phyloP scores from a whole-genome alignment of 805 yeast genomes.

The Candida chauliodis region DNA sequence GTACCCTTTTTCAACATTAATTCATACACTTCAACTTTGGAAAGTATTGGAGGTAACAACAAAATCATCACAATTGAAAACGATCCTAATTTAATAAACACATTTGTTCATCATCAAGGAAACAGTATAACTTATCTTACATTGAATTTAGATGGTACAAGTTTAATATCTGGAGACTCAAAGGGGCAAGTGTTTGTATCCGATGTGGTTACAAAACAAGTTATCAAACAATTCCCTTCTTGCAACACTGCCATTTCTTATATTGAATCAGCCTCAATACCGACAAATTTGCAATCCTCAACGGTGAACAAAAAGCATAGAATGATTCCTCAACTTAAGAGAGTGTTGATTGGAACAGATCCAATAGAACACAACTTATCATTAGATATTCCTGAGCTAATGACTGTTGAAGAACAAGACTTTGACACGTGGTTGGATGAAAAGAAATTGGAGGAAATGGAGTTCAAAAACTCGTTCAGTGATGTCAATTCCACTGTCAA shows the following conservation, averaged over 20 bases:
- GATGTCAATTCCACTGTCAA: constrained; percentile 33
- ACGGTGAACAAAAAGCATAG: constrained; percentile 35
- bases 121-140: constrained; percentile 48
- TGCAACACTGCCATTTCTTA: constrained; percentile 34
- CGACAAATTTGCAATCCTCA: constrained; percentile 11
- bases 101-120: constrained; percentile 49
- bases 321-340: constrained; percentile 61
- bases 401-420: constrained; percentile 16
- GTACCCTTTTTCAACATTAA: constrained; percentile 48
- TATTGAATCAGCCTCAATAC: constrained; percentile 20
- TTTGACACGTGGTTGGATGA: constrained; percentile 48
- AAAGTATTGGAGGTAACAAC: constrained; percentile 58
- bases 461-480: constrained; percentile 42
- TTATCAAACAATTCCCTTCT: constrained; percentile 51
- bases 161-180: constrained; percentile 68
- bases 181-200: constrained; percentile 64
- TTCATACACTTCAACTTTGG: constrained; percentile 41
- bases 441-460: constrained; percentile 49
- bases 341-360: constrained; percentile 46
- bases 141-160: constrained; percentile 72
- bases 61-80: constrained; percentile 48
- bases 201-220: constrained; percentile 70
- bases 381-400: constrained; percentile 22
- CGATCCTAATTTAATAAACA: constrained; percentile 46
- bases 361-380: constrained; percentile 43